Conservation (phyloP, 352 stramenopile species). For the Elongisporangium senticosum region DNA sequence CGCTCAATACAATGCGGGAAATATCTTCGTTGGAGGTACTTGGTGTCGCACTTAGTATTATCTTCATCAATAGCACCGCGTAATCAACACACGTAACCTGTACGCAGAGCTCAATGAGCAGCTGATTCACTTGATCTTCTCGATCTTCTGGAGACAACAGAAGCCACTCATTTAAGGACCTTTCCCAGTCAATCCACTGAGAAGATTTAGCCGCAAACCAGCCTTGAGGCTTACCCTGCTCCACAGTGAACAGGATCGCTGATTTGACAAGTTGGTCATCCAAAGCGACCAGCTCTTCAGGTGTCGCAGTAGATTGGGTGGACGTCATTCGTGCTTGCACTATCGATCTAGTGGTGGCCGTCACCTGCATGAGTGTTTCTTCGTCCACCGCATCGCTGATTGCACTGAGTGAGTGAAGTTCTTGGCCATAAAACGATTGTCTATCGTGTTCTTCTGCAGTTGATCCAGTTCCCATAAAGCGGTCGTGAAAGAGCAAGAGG, state of each 20-base stretch:
- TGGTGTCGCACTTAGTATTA: conserved; percentile 13
- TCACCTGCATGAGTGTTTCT: not conserved
- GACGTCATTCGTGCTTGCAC: not conserved
- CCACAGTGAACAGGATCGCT: not conserved
- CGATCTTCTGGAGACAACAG: not conserved
- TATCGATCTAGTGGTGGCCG: not conserved
- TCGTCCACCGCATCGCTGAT: not conserved
- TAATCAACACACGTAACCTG: conserved; percentile 17
- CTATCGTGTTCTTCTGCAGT: not conserved
- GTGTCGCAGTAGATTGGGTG: not conserved
- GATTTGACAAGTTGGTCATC: not conserved
- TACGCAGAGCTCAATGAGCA: conserved; percentile 19
- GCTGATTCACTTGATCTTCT: conserved; percentile 7
- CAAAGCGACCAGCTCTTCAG: not conserved
- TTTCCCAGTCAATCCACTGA: conserved; percentile 4
- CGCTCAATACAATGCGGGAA: not conserved
- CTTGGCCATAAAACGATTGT: not conserved
- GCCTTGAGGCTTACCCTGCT: not conserved
- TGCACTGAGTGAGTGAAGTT: not conserved
- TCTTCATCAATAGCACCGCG: conserved; percentile 23
- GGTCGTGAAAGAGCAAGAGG: conserved; percentile 44
- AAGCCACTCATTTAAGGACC: conserved; percentile 9
- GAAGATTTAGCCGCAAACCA: not conserved
- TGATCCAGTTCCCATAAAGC: conserved; percentile 29
- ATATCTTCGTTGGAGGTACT: not conserved